Conservation (phyloP, 352 stramenopile species). For the Phytophthora rubi region DNA sequence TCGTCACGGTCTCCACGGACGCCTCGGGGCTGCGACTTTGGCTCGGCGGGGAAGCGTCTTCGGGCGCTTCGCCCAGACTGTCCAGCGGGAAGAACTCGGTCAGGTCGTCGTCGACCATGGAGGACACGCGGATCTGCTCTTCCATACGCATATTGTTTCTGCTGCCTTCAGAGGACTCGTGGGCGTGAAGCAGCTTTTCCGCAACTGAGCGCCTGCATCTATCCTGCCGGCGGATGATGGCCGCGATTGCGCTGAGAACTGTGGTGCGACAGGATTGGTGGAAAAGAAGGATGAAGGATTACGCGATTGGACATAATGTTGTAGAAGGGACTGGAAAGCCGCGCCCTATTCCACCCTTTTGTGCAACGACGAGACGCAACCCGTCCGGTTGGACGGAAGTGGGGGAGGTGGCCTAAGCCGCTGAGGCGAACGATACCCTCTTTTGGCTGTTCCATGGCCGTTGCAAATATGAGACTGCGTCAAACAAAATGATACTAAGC, state of each 20-base stretch:
- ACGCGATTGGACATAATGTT: slow-evolving; percentile 20
- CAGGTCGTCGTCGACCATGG: slow-evolving; percentile 29
- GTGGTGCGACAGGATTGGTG: not conserved
- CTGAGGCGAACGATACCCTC: not conserved
- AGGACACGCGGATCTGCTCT: not conserved
- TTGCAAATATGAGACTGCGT: not conserved
- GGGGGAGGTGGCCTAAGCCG: not conserved
- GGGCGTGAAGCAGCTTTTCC: slow-evolving; percentile 20
- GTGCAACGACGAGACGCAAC: not conserved
- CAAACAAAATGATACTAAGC: no score
- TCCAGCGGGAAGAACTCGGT: slow-evolving; percentile 41
- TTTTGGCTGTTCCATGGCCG: not conserved
- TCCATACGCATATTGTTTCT: slow-evolving; percentile 9
- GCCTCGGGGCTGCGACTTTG: slow-evolving; percentile 1
- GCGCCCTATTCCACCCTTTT: slow-evolving; percentile 29
- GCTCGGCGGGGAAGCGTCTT: slow-evolving; percentile 4
- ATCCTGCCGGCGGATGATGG: not conserved
- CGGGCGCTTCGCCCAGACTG: slow-evolving; percentile 11
- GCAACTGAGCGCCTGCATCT: not conserved
- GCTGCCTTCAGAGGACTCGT: slow-evolving; percentile 11
- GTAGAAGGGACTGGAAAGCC: not conserved
- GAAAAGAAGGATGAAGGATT: not conserved
- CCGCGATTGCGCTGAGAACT: not conserved
- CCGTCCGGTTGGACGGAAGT: not conserved
- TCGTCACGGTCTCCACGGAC: slow-evolving; percentile 30